These are phyloP conservation scores for Malassezia psittaci DNA, from an alignment of 1,284 basidiomycete genomes.

Conservation along the genomic window DNA sequence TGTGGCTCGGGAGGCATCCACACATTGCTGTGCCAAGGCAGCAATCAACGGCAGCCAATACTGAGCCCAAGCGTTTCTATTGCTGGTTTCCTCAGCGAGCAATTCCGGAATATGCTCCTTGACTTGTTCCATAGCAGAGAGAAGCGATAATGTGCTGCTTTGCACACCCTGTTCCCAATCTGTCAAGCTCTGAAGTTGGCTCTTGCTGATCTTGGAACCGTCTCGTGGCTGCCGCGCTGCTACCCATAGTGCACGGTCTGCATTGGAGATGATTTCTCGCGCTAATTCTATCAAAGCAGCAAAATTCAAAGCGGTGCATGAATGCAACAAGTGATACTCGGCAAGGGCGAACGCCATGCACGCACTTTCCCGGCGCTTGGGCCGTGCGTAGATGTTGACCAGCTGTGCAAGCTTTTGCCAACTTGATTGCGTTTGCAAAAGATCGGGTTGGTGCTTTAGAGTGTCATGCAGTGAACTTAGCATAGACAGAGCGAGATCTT, in stretches of 20 bases:
- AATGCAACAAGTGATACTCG: slow-evolving; percentile 47
- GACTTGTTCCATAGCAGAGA: slow-evolving; percentile 59
- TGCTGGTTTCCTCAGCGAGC: slow-evolving; percentile 19
- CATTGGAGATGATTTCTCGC: slow-evolving; percentile 64
- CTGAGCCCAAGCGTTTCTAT: slow-evolving; percentile 62
- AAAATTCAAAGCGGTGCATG: slow-evolving; percentile 68
- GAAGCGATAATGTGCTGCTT: slow-evolving; percentile 67
- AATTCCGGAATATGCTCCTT: slow-evolving; percentile 28
- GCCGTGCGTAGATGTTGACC: slow-evolving; percentile 62
- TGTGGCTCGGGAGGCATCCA: slow-evolving; percentile 72
- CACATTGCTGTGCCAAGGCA: slow-evolving; percentile 71
- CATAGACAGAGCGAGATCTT: slow-evolving; percentile 78
- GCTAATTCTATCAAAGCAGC: slow-evolving; percentile 67
- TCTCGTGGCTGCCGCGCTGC: slow-evolving; percentile 19
- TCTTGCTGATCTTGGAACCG: slow-evolving; percentile 26
- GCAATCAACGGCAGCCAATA: slow-evolving; percentile 69
- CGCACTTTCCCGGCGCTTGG: slow-evolving; percentile 76
- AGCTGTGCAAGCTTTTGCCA: slow-evolving; percentile 88
- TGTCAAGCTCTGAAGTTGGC: slow-evolving; percentile 43
- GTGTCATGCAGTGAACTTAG: slow-evolving; percentile 71
- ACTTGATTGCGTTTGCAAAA: slow-evolving; percentile 70
- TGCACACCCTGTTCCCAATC: slow-evolving; percentile 37
- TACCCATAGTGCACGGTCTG: slow-evolving; percentile 31
- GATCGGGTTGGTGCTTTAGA: slow-evolving; percentile 55
- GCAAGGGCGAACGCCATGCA: slow-evolving; percentile 62